phyloP scores from a whole-genome alignment of 768 basidiomycete genomes.

The Pleurotus pulmonarius region DNA sequence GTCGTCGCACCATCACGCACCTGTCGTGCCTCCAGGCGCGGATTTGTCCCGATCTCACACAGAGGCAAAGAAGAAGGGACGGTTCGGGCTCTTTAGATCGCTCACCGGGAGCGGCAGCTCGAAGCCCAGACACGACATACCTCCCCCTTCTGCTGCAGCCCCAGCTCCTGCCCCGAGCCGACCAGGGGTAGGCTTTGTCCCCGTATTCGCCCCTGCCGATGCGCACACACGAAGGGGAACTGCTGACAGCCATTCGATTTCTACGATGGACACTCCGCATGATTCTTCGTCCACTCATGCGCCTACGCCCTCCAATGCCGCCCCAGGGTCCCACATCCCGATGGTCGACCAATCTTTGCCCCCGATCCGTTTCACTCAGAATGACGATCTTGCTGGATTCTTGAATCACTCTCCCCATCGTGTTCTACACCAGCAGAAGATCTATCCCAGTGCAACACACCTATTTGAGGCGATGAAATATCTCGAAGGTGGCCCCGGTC shows the following conservation, averaged over 20 bases:
- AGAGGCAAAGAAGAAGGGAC: constrained; percentile 5
- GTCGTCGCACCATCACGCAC: background rate
- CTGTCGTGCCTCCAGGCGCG: background rate
- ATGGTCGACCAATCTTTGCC: constrained; percentile 12
- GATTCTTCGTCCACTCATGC: background rate
- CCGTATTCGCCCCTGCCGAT: constrained; percentile 18
- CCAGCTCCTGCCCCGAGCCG: too few species aligned
- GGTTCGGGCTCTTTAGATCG: constrained; percentile 1
- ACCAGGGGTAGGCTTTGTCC: too few species aligned
- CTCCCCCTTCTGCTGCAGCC: background rate
- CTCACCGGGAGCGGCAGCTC: background rate
- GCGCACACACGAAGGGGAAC: background rate
- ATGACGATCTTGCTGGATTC: constrained; percentile 40
- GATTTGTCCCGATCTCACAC: constrained; percentile 5
- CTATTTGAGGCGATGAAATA: constrained; percentile 78
- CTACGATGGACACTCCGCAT: background rate
- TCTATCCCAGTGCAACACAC: constrained; percentile 70
- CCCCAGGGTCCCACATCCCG: background rate
- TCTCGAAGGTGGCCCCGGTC: constrained; percentile 23
- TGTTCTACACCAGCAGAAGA: constrained; percentile 48
- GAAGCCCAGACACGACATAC: background rate
- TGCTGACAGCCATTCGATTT: background rate
- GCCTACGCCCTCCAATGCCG: background rate
- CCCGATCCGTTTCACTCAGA: constrained; percentile 40
- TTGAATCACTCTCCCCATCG: constrained; percentile 65